A percentile compares a stretch with the other conserved stretches of the same genome.
Conservation (phyloP, 306 rosid genomes). For the Vigna angularis region DNA sequence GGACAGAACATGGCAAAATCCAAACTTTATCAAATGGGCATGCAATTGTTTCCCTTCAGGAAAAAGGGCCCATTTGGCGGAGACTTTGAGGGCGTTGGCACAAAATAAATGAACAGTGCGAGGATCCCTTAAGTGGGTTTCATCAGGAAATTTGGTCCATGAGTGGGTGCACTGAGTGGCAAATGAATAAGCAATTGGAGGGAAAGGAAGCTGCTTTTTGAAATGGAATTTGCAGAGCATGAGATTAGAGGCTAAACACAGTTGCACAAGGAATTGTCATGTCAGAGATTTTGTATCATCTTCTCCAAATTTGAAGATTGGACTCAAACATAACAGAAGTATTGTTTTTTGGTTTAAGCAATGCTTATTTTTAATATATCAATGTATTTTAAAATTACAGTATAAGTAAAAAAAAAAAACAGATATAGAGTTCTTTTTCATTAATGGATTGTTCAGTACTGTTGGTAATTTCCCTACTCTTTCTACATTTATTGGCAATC, state of each 20-base stretch:
- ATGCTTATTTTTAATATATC: no score
- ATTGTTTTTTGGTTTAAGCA: no score
- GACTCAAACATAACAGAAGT: no score
- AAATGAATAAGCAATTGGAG: conserved; percentile 38
- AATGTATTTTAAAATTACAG: no score
- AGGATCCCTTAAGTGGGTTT: conserved; percentile 51
- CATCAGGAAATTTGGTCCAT: conserved; percentile 38
- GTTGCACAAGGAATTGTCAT: background rate
- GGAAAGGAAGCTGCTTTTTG: conserved; percentile 48
- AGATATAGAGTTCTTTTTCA: background rate
- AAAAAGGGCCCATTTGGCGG: conserved; percentile 59
- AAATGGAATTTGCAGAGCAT: conserved; percentile 50
- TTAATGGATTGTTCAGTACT: background rate
- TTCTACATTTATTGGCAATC: conserved; percentile 17
- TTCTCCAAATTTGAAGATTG: no score
- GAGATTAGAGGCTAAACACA: background rate
- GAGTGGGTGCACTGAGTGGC: conserved; percentile 35
- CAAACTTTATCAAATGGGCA: conserved; percentile 62
- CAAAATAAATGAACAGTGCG: conserved; percentile 44
- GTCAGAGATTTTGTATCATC: background rate
- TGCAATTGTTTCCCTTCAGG: conserved; percentile 70
- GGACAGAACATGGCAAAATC: conserved; percentile 56
- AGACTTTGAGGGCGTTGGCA: conserved; percentile 64
- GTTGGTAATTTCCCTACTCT: background rate
- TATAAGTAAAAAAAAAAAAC: no score